Conservation (phyloP, 148 eudicot species). For the Polygonum aviculare region DNA sequence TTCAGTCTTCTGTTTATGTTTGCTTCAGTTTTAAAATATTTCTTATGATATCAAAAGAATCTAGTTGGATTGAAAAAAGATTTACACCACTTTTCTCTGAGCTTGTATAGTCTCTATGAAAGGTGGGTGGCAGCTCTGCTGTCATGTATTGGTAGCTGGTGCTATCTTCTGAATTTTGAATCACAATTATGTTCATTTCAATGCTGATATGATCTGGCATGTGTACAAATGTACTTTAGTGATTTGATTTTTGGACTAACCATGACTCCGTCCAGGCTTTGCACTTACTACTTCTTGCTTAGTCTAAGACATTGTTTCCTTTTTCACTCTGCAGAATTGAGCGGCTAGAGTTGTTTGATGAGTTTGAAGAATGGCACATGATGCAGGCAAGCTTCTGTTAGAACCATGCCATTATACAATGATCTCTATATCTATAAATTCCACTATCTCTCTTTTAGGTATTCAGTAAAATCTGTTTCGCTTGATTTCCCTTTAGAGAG, state of each 20-base stretch:
- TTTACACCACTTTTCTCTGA: not conserved
- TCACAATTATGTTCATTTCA: not conserved
- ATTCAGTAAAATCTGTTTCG: not conserved
- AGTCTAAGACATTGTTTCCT: not conserved
- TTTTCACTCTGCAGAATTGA: conserved; percentile 58
- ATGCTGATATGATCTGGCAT: conserved; percentile 1
- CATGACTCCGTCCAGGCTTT: not conserved
- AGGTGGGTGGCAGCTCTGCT: not conserved
- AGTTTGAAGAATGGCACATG: conserved; percentile 94
- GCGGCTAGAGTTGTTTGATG: conserved; percentile 89
- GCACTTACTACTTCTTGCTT: not conserved
- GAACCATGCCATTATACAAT: not conserved
- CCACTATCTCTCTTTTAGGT: not conserved
- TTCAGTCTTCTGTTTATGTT: not conserved
- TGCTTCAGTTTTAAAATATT: not conserved
- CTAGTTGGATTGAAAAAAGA: not conserved
- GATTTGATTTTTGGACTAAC: not conserved
- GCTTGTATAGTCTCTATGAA: not conserved
- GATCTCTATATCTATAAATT: not conserved
- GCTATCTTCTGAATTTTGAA: not conserved
- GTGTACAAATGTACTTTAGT: not conserved
- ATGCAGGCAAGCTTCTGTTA: conserved; percentile 59
- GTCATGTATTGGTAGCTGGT: not conserved
- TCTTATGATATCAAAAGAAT: not conserved
- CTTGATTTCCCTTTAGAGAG: not conserved